Conservation (phyloP, 148 eudicot species). For the Dysphania ambrosioides region DNA sequence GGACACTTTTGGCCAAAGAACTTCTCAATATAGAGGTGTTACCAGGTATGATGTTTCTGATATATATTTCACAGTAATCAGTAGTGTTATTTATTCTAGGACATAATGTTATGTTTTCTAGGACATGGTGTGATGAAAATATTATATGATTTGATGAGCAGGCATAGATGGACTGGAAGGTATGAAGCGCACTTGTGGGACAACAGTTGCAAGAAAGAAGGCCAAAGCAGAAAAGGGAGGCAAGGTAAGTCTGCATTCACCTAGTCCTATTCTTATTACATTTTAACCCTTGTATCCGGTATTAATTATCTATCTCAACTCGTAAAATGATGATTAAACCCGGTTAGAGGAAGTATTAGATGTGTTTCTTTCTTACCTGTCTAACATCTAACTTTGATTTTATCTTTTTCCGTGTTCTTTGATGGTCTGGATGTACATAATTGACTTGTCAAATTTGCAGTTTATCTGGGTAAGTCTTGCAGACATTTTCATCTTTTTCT, state of each 20-base stretch:
- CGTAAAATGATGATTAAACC: neutral
- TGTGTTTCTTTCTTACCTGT: too few species aligned
- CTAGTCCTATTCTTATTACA: too few species aligned
- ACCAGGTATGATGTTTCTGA: slow-evolving; percentile 63
- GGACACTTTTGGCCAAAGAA: slow-evolving; percentile 94
- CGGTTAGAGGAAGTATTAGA: too few species aligned
- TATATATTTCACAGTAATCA: neutral
- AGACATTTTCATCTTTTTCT: neutral
- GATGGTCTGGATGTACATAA: slow-evolving; percentile 12
- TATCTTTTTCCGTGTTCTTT: neutral
- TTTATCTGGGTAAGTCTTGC: slow-evolving; percentile 72
- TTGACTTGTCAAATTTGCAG: slow-evolving; percentile 35
- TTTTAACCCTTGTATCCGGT: too few species aligned
- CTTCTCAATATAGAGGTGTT: slow-evolving; percentile 96
- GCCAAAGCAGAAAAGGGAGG: slow-evolving; percentile 93
- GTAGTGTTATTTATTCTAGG: too few species aligned
- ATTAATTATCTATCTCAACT: too few species aligned
- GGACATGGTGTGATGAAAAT: too few species aligned
- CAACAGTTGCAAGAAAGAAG: slow-evolving; percentile 87
- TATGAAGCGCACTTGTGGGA: slow-evolving; percentile 49
- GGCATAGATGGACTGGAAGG: slow-evolving; percentile 79
- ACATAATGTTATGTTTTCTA: too few species aligned
- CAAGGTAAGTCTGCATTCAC: slow-evolving; percentile 52
- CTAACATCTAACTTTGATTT: too few species aligned
- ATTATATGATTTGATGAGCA: slow-evolving; percentile 18